phyloP scores from a whole-genome alignment of 495 filamentous ascomycete species.

The Penicillium argentinense region DNA sequence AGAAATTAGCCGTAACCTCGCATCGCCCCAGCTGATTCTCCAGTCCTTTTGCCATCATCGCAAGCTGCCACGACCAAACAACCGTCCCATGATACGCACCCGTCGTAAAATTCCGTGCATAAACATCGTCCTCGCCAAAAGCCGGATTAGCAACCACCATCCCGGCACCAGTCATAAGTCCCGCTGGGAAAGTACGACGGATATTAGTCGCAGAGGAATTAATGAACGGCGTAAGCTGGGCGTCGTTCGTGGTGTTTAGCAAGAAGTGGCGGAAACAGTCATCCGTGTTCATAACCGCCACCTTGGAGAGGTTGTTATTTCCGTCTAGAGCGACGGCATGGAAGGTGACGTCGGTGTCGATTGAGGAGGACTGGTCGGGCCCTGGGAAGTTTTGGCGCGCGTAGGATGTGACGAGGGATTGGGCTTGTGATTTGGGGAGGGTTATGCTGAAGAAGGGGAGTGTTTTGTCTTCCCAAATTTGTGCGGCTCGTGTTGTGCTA shows the following conservation, averaged over 20 bases:
- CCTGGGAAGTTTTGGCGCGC: slow-evolving; percentile 41
- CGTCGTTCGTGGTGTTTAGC: slow-evolving; percentile 59
- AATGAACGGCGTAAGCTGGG: slow-evolving; percentile 55
- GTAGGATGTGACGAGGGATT: slow-evolving; percentile 48
- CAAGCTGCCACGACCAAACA: slow-evolving; percentile 64
- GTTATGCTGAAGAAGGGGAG: slow-evolving; percentile 54
- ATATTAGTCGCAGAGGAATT: slow-evolving; percentile 57
- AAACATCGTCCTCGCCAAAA: slow-evolving; percentile 48
- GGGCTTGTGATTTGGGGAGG: slow-evolving; percentile 42
- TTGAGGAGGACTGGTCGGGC: slow-evolving; percentile 37
- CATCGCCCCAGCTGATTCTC: slow-evolving; percentile 49
- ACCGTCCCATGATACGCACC: slow-evolving; percentile 65
- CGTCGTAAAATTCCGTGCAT: slow-evolving; percentile 53
- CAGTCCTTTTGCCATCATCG: slow-evolving; percentile 63
- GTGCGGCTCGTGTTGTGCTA: too few relatives aligned
- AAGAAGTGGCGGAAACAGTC: slow-evolving; percentile 64
- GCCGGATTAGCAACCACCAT: slow-evolving; percentile 64
- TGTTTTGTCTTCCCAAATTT: slow-evolving; percentile 63
- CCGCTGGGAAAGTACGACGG: slow-evolving; percentile 56
- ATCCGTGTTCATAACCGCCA: slow-evolving; percentile 63
- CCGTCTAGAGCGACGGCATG: slow-evolving; percentile 58
- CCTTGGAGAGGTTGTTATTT: slow-evolving; percentile 46
- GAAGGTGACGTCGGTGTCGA: slow-evolving; percentile 49
- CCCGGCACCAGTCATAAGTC: slow-evolving; percentile 56
- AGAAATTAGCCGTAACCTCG: slow-evolving; percentile 18